Evolutionary conservation across 164 flowering plant genomes (phyloP), one percentile per base, ranked within the genome.

Genomic region (Brasenia schreberi): DNA sequence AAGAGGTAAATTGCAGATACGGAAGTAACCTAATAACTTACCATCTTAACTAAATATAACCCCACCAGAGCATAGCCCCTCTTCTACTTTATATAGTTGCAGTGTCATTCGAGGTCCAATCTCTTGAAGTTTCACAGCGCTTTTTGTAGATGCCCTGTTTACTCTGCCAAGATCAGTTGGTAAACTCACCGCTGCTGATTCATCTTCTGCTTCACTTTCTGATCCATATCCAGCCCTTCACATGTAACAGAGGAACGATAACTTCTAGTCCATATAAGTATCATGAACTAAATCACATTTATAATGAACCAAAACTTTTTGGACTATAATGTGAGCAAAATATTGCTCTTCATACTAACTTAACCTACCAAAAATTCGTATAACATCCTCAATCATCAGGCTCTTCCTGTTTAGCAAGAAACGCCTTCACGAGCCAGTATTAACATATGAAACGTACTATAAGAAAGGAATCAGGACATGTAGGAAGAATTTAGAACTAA

Each of bases 141-240:
- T 94, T 81, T 91, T 89, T n/a, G 85, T 73, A 62, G 97, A 81
- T 60, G 91, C 95, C 61, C 77, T 77, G 58, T 91, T 94, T 19
- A 83, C 85, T 80, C 95, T 84, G 43, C 92, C 88, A 70, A 89
- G 69, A 79, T 91, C 92, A 71, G 71, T 80, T 39, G 85, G 45
- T 64, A 94, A 73, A 73, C 84, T 87, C 62, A 94, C 96, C 42
- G 86, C 87, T 18, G 97, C 97, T 61, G 97, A 96, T 75, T 94
- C 97, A 60, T 93, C 97, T 75, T 94, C 98, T 59, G 74, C 95
- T 82, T 94, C 98, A 79, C 98, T 94, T 81, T 94, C 98, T 69
- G 98, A 94, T 66, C 95, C 95, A 84, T 94, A 91, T 61, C 97
- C 98, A 77, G 93, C 95, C 79, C 97, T 93, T 71, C 67, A 80